Evolutionary conservation across 495 filamentous ascomycete species (phyloP).

Genomic region (Talaromyces thailandensis): DNA sequence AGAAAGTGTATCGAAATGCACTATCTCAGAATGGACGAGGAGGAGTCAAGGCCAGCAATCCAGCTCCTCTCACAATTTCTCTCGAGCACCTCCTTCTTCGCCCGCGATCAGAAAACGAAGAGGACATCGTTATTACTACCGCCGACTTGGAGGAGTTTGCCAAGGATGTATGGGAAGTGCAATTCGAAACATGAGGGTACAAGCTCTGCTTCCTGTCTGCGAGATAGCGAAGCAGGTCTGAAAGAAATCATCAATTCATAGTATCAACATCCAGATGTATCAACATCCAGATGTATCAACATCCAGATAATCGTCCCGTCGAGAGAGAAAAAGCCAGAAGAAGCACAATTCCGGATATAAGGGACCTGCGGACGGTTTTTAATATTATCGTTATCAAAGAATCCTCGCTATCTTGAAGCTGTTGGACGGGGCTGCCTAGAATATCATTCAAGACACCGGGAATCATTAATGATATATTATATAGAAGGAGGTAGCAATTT

Average conservation of each 20-base stretch:
- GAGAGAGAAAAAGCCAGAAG: too few relatives aligned
- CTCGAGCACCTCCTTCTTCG: slow-evolving; percentile 3
- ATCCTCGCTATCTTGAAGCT: not conserved
- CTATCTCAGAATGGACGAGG: not conserved
- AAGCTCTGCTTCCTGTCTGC: too few relatives aligned
- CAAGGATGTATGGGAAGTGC: not conserved
- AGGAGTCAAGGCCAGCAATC: not conserved
- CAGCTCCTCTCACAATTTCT: not conserved
- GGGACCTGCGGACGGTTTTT: too few relatives aligned
- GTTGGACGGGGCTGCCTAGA: not conserved
- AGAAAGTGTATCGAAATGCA: slow-evolving; percentile 3
- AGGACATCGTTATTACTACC: not conserved
- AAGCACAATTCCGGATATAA: too few relatives aligned
- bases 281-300: too few relatives aligned
- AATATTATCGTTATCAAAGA: too few relatives aligned
- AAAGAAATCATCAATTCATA: too few relatives aligned
- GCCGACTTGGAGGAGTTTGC: not conserved
- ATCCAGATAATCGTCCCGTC: too few relatives aligned
- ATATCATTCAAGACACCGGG: not conserved
- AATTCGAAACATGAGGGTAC: not conserved
- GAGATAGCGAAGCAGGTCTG: too few relatives aligned
- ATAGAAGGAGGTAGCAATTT: not conserved
- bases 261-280: too few relatives aligned
- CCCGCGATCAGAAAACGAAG: not conserved
- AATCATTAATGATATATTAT: not conserved